phyloP scores from a whole-genome alignment of 306 rosid genomes.

The Sphenostylis stenocarpa region DNA sequence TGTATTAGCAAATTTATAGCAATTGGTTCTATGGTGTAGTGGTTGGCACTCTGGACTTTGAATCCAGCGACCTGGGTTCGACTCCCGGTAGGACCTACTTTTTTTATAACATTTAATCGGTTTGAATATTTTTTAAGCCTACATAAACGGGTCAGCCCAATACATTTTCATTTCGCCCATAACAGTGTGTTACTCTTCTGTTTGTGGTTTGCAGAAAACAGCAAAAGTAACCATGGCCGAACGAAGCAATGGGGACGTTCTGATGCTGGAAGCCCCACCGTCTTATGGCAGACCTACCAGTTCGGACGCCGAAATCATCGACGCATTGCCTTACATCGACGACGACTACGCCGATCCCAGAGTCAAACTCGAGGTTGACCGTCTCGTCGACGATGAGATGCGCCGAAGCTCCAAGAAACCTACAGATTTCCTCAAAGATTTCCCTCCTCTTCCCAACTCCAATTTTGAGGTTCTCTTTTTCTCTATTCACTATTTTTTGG shows the following conservation, averaged over 20 bases:
- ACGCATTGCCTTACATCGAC: slow-evolving; percentile 94
- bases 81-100: neutral
- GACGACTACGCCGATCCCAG: slow-evolving; percentile 72
- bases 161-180: no score
- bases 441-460: slow-evolving; percentile 78
- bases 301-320: slow-evolving; percentile 67
- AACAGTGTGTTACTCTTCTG: no score
- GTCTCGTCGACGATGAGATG: slow-evolving; percentile 88
- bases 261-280: slow-evolving; percentile 85
- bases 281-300: slow-evolving; percentile 46
- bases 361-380: slow-evolving; percentile 85
- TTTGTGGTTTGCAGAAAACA: neutral
- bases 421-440: slow-evolving; percentile 84
- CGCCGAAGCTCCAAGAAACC: slow-evolving; percentile 87
- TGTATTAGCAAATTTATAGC: no score
- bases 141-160: no score
- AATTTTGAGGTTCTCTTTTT: slow-evolving; percentile 53
- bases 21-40: neutral
- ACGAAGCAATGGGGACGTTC: slow-evolving; percentile 45
- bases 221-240: slow-evolving; percentile 43
- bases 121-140: no score
- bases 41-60: neutral
- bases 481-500: neutral
- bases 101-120: neutral
- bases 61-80: neutral